phyloP scores from a whole-genome alignment of 2,329 filamentous ascomycete species.

The Microcyclospora pomicola region DNA sequence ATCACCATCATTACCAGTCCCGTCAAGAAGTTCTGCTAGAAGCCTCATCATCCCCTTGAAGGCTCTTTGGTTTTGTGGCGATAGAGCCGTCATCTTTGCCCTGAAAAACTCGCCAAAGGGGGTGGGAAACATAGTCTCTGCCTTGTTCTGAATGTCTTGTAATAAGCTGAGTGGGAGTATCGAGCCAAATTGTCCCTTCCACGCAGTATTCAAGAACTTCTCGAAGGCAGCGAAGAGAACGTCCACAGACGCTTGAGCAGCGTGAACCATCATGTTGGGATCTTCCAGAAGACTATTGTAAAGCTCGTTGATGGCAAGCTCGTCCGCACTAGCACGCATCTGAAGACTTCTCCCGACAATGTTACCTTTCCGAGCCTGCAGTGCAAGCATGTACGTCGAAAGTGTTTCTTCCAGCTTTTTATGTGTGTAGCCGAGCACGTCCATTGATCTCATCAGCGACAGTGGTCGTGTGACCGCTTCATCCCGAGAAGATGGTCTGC shows the following conservation, averaged over 20 bases:
- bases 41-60: slow-evolving; percentile 75
- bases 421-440: slow-evolving; percentile 38
- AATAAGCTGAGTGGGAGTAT: slow-evolving; percentile 62
- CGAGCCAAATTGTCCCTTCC: slow-evolving; percentile 77
- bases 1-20: slow-evolving; percentile 82
- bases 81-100: slow-evolving; percentile 37
- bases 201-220: slow-evolving; percentile 78
- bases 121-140: slow-evolving; percentile 50
- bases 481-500: slow-evolving; percentile 21
- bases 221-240: slow-evolving; percentile 86
- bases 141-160: slow-evolving; percentile 55
- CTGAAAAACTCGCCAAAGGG: slow-evolving; percentile 53
- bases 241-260: slow-evolving; percentile 64
- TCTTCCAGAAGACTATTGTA: slow-evolving; percentile 81
- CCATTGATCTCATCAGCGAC: slow-evolving; percentile 39
- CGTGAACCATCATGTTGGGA: slow-evolving; percentile 61
- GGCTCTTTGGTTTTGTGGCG: slow-evolving; percentile 53
- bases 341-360: slow-evolving; percentile 67
- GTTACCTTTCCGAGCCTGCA: slow-evolving; percentile 76
- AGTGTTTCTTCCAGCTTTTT: slow-evolving; percentile 72
- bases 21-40: slow-evolving; percentile 74
- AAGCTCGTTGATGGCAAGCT: slow-evolving; percentile 71
- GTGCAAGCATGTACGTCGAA: slow-evolving; percentile 64
- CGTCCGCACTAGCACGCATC: slow-evolving; percentile 55
- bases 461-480: slow-evolving; percentile 25